phyloP scores from a whole-genome alignment of 2,329 filamentous ascomycete genomes.

The Coniochaeta ligniaria region DNA sequence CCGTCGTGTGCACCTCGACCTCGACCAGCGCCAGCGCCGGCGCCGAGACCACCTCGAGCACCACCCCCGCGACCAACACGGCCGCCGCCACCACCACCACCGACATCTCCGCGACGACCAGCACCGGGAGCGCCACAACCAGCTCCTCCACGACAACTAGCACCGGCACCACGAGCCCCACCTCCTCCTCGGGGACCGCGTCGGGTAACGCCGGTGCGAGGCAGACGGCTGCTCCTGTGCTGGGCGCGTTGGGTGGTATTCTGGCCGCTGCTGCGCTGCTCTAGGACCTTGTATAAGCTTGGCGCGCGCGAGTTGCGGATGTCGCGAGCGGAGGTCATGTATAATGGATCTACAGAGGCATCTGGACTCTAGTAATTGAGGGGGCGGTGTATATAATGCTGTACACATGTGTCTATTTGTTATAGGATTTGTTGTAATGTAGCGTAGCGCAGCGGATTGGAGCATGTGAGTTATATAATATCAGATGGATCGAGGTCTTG shows the following conservation, averaged over 20 bases:
- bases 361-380: too few relatives aligned
- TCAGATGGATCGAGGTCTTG: too few relatives aligned
- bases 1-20: conserved; percentile 19
- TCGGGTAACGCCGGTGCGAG: conserved; percentile 11
- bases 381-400: too few relatives aligned
- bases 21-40: conserved; percentile 1
- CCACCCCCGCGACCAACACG: conserved; percentile 4
- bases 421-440: too few relatives aligned
- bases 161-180: neutral
- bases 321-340: too few relatives aligned
- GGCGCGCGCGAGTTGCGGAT: neutral
- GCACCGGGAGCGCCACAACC: neutral
- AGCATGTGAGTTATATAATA: too few relatives aligned
- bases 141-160: neutral
- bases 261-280: conserved; percentile 17
- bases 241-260: conserved; percentile 18
- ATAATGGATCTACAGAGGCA: too few relatives aligned
- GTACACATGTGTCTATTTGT: too few relatives aligned
- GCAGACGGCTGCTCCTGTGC: conserved; percentile 14
- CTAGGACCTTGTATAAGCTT: neutral
- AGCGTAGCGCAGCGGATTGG: too few relatives aligned
- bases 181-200: conserved; percentile 4
- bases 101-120: neutral
- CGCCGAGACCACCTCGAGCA: conserved; percentile 7
- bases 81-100: conserved; percentile 2